Evolutionary conservation across 2,329 filamentous ascomycete species (phyloP).

Genomic region (Diaporthe destruens): DNA sequence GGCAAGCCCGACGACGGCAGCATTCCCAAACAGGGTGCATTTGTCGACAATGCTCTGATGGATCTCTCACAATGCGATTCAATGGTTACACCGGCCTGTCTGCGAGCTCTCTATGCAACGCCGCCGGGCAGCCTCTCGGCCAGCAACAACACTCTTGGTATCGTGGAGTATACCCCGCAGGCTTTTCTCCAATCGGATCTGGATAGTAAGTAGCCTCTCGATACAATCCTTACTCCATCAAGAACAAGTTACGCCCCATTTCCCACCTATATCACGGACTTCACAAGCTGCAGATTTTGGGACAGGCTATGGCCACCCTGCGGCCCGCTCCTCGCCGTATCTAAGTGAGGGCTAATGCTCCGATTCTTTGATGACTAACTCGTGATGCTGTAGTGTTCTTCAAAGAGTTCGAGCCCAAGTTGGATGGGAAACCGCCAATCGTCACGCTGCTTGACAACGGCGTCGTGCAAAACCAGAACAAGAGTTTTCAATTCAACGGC

Average conservation of each 20-base stretch:
- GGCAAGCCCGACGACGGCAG: conserved; percentile 46
- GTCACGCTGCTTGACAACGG: conserved; percentile 52
- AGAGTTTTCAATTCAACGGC: conserved; percentile 55
- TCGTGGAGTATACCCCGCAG: conserved; percentile 68
- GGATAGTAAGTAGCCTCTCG: conserved; percentile 45
- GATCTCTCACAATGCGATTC: conserved; percentile 59
- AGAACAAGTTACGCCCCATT: no score
- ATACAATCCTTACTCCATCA: no score
- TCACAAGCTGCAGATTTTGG: no score
- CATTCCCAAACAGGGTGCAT: conserved; percentile 50
- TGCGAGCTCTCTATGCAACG: conserved; percentile 62
- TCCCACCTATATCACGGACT: no score
- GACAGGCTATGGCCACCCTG: no score
- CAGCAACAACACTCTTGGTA: conserved; percentile 62
- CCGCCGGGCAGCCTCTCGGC: conserved; percentile 52
- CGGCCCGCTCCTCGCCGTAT: no score
- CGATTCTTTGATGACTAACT: no score
- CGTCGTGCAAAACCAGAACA: conserved; percentile 51
- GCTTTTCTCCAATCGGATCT: conserved; percentile 65
- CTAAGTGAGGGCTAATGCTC: no score
- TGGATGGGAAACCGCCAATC: conserved; percentile 56
- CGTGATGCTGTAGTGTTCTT: conserved; percentile 53
- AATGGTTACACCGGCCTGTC: conserved; percentile 69
- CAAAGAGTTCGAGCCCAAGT: conserved; percentile 56
- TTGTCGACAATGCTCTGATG: conserved; percentile 49